Evolutionary conservation across 306 rosid genomes (phyloP), one percentile per base, ranked within the genome.

Genomic region (Acmispon strigosus): DNA sequence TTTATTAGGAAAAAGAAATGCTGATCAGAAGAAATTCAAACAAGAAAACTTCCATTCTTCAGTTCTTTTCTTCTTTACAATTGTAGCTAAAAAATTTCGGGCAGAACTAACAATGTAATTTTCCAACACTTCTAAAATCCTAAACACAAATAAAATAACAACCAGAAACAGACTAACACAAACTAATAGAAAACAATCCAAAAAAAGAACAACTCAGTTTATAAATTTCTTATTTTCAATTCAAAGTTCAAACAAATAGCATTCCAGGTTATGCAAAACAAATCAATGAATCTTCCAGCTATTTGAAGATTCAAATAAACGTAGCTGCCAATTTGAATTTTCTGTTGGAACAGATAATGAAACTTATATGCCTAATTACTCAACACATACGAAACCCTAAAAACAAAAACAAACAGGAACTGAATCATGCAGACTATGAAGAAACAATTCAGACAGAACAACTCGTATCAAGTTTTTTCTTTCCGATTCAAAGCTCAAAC

Each of bases 111-210:
- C 55, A 62, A 39, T 10, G 55, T 42, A 39, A 44, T 47, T 45
- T 44, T 12, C 36, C 68, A 45, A 66, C 52, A 45, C 9, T 66
- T 66, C 15, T 47, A 20, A 45, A 66, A 66, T 53, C 61, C 74
- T 42, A 45, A 9, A 34, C 44, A 12, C 43, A 67, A 1, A 1
- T 27, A 27, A 27, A 27, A 0, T 27, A 56, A 58, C 2, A 57
- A 70, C 29, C n/a, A 58, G 13, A 10, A 45, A 58, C 8, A 36
- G 10, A 29, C 1, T 13, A 61, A n/a, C 15, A 17, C 52, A 49
- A 4, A n/a, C 3, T 36, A 19, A 13, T 6, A 5, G 17, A 39
- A 32, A 59, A 57, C 15, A 58, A 71, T 61, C 41, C 15, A 10
- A 17, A 20, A 15, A 61, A 61, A 10, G 34, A 39, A 61, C 32